Conservation (phyloP, 345 rosid genomes). For the Eucalyptus grandis region DNA sequence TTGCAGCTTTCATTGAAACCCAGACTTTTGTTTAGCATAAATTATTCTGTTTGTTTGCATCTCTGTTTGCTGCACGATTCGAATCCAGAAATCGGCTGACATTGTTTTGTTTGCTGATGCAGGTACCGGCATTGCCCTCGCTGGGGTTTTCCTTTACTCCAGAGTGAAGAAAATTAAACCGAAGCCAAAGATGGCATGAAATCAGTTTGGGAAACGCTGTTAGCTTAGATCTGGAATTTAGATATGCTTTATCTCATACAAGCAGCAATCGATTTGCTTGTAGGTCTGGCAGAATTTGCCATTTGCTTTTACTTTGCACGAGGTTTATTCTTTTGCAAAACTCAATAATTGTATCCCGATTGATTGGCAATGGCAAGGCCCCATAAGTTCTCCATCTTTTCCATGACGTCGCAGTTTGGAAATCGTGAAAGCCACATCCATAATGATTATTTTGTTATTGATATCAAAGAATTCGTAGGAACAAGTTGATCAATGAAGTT, state of each 20-base stretch:
- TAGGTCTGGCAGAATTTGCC: neutral
- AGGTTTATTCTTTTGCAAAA: neutral
- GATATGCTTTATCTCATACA: neutral
- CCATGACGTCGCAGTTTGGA: neutral
- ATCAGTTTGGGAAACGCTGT: neutral
- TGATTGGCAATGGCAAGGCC: neutral
- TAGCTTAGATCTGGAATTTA: neutral
- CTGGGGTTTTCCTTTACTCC: constrained; percentile 93
- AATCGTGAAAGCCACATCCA: neutral
- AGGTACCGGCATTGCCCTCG: constrained; percentile 95
- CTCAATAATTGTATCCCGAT: neutral
- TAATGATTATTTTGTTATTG: neutral
- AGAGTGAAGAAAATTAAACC: constrained; percentile 91
- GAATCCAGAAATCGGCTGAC: neutral
- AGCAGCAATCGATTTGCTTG: neutral
- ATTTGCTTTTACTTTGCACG: neutral
- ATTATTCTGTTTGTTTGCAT: neutral
- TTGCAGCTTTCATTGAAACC: neutral
- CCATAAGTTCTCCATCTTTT: neutral
- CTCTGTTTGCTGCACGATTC: neutral
- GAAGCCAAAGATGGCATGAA: constrained; percentile 66
- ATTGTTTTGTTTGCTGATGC: neutral
- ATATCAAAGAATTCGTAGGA: neutral
- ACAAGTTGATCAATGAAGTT: neutral
- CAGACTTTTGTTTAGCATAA: neutral